These are phyloP conservation scores for Liquidambar formosana DNA, from an alignment of 164 flowering plant species.

Conservation along the genomic window DNA sequence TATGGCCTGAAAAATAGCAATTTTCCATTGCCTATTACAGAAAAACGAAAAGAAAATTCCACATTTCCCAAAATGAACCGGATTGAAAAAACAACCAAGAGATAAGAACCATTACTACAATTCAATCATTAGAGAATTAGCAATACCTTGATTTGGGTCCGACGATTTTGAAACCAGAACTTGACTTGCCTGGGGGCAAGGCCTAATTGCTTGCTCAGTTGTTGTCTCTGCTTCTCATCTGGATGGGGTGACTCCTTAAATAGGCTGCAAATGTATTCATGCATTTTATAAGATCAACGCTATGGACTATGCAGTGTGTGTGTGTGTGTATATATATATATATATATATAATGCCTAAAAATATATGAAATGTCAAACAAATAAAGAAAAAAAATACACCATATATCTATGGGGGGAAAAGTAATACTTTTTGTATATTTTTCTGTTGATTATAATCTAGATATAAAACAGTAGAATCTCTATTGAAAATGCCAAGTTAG, in stretches of 20 bases:
- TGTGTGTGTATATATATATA: too few relatives aligned
- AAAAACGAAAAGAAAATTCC: too few relatives aligned
- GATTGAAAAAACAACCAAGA: too few relatives aligned
- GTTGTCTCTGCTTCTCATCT: constrained; percentile 99
- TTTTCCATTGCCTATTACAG: background rate
- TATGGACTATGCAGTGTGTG: too few relatives aligned
- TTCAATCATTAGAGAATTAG: background rate
- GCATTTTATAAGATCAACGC: background rate
- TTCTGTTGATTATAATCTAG: background rate
- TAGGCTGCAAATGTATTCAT: constrained; percentile 44
- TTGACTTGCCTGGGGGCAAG: constrained; percentile 97
- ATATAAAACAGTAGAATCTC: constrained; percentile 5
- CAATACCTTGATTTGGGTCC: constrained; percentile 94
- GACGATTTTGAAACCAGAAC: constrained; percentile 99
- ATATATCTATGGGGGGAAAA: too few relatives aligned
- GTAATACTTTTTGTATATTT: background rate
- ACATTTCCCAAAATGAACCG: too few relatives aligned
- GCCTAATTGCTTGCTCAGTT: constrained; percentile 93
- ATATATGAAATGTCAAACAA: too few relatives aligned
- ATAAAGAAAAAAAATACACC: too few relatives aligned
- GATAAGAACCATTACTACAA: too few relatives aligned
- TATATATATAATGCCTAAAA: too few relatives aligned
- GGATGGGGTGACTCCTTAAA: constrained; percentile 99
- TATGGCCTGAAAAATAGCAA: constrained; percentile 60
- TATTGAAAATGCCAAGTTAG: background rate